Evolutionary conservation across 345 rosid genomes (phyloP), one percentile per base, ranked within the genome.

Genomic region (Sisymbrium irio): DNA sequence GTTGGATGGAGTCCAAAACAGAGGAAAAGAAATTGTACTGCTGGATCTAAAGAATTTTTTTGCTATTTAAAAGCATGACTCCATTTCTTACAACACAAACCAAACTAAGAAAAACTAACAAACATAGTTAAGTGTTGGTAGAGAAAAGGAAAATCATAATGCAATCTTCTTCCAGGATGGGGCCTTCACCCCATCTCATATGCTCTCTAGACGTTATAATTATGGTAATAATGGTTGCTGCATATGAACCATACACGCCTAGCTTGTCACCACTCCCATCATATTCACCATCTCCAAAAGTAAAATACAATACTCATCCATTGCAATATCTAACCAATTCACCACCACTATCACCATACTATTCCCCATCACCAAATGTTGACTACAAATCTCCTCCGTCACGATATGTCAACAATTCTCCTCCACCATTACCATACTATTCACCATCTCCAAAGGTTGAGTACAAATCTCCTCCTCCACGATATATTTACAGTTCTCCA

Each of bases 181-280:
- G 67, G 68, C 25, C 42, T 36, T 67, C 78, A 49, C 1, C 78
- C 55, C 78, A 67, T 74, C 67, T 59, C 55, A 49, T 22, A 2
- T 74, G 0, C 9, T 46, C 73, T 59, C 3, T 74, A 27, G 78
- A 67, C 33, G 65, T 61, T 42, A 61, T 61, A 49, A 20, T 61
- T 58, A 65, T 65, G 69, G 57, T 58, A 33, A 47, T 58, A 65
- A 32, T 19, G 58, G 69, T 65, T 49, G 70, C 70, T 13, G 70
- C 70, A 0, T 65, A 49, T 22, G 70, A 65, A 17, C 71, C 58
- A 13, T 3, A 1, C 10, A 39, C 40, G 7, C 25, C 27, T 30
- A 51, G 9, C 33, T 51, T 51, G 57, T 33, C 57, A 51, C 57
- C 57, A 22, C 57, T 51, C 32, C 57, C 57, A 3, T 37, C 41